Evolutionary conservation across 306 rosid species (phyloP).

Genomic region (Trifolium subterraneum): DNA sequence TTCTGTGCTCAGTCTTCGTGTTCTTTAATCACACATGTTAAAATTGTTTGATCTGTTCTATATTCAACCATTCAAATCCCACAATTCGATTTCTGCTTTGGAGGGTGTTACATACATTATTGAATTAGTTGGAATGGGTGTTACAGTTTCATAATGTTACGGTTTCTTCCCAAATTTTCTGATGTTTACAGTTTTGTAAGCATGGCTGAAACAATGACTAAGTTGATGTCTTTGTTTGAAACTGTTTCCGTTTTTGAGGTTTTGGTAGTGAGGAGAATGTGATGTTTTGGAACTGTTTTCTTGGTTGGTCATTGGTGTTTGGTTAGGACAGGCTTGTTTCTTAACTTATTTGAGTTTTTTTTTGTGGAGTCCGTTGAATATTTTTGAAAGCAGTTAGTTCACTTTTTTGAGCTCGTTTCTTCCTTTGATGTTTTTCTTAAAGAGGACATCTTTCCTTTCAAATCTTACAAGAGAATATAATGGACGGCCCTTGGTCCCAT

Average conservation of each 20-base stretch:
- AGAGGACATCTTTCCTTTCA: slow-evolving; percentile 5
- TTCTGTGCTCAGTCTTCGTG: slow-evolving; percentile 6
- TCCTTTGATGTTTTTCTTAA: slow-evolving; percentile 20
- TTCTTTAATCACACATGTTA: slow-evolving; percentile 4
- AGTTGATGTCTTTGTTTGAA: not conserved
- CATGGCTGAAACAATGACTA: not conserved
- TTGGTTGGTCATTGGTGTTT: not conserved
- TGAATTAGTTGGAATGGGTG: slow-evolving; percentile 1
- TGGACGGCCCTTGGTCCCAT: slow-evolving; percentile 12
- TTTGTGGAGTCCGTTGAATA: slow-evolving; percentile 19
- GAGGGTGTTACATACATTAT: slow-evolving; percentile 9
- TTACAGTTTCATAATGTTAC: not conserved
- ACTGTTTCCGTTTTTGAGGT: slow-evolving; percentile 25
- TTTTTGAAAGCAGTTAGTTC: slow-evolving; percentile 23
- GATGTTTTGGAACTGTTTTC: not conserved
- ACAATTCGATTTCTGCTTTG: slow-evolving; percentile 1
- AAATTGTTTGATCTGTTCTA: slow-evolving; percentile 1
- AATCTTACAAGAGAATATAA: slow-evolving; percentile 13
- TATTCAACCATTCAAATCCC: slow-evolving; percentile 24
- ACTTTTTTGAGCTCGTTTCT: slow-evolving; percentile 12
- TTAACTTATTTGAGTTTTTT: slow-evolving; percentile 3
- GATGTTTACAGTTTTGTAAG: not conserved
- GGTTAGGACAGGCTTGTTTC: slow-evolving; percentile 11
- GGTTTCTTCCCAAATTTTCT: not conserved
- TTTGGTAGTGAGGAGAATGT: not conserved